Percentiles rank a stretch among this genome's conserved stretches.
Conservation (phyloP, 148 eudicot genomes). For the Hydrangea macrophylla region DNA sequence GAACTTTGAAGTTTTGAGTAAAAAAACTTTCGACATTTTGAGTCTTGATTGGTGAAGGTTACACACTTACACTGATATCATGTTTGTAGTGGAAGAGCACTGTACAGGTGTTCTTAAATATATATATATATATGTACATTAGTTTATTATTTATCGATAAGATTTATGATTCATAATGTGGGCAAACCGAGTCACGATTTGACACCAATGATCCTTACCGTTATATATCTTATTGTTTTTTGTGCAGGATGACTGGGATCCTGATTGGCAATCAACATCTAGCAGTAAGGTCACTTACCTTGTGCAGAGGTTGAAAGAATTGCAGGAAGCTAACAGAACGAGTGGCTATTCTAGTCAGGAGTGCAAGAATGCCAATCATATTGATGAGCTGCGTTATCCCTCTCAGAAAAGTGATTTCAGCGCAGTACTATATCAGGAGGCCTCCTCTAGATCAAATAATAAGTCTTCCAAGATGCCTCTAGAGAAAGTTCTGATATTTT, state of each 20-base stretch:
- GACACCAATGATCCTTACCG: background rate
- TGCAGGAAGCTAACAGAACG: slow-evolving; percentile 46
- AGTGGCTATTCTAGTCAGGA: slow-evolving; percentile 25
- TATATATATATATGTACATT: too few species aligned
- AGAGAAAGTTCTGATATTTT: slow-evolving; percentile 86
- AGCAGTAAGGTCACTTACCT: slow-evolving; percentile 95
- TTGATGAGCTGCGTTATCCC: slow-evolving; percentile 17
- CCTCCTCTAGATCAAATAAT: slow-evolving; percentile 19
- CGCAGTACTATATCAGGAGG: slow-evolving; percentile 16
- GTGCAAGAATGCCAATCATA: slow-evolving; percentile 20
- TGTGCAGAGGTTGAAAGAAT: slow-evolving; percentile 63
- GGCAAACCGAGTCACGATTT: too few species aligned
- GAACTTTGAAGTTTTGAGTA: too few species aligned
- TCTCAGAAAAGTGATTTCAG: slow-evolving; percentile 11
- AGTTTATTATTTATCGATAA: too few species aligned
- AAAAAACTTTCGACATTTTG: too few species aligned
- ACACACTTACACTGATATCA: too few species aligned
- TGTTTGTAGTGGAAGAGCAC: too few species aligned
- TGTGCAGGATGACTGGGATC: slow-evolving; percentile 90
- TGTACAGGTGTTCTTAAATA: too few species aligned
- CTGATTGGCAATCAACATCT: slow-evolving; percentile 99
- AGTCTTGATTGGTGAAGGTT: too few species aligned
- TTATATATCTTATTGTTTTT: background rate
- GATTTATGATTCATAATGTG: too few species aligned
- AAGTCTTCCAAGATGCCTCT: slow-evolving; percentile 22